These are phyloP conservation scores for Kandelia obovata DNA, from an alignment of 345 rosid genomes.

Conservation along the genomic window DNA sequence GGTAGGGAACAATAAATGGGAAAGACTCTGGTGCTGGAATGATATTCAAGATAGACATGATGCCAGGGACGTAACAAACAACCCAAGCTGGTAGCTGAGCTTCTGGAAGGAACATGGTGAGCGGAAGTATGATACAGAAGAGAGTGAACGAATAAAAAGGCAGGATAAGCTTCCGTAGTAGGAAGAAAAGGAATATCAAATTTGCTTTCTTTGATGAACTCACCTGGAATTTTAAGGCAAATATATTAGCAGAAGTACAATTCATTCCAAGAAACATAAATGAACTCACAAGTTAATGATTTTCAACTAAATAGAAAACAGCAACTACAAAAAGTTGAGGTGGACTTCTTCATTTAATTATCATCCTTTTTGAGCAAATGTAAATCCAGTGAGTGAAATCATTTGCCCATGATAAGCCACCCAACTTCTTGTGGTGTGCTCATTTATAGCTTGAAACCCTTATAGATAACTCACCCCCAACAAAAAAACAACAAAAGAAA, in stretches of 20 bases:
- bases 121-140: constrained; percentile 87
- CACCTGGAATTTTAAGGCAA: constrained; percentile 43
- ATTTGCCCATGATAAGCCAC: too few species aligned
- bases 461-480: too few species aligned
- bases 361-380: background rate
- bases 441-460: too few species aligned
- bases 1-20: constrained; percentile 88
- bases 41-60: constrained; percentile 80
- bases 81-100: constrained; percentile 93
- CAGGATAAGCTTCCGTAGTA: constrained; percentile 76
- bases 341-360: background rate
- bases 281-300: background rate
- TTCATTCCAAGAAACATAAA: background rate
- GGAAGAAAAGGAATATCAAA: constrained; percentile 80
- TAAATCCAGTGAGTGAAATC: too few species aligned
- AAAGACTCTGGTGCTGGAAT: constrained; percentile 82
- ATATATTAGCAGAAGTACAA: background rate
- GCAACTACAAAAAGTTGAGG: too few species aligned
- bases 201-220: constrained; percentile 69
- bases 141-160: constrained; percentile 95
- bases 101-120: constrained; percentile 88
- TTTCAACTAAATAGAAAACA: background rate
- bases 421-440: too few species aligned
- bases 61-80: constrained; percentile 77
- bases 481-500: too few species aligned